Percentiles rank a stretch among this genome's conserved stretches.
These are phyloP conservation scores for Mortierella sp. DNA, from an alignment of 371 early-diverging fungal genomes.

Conservation along the genomic window DNA sequence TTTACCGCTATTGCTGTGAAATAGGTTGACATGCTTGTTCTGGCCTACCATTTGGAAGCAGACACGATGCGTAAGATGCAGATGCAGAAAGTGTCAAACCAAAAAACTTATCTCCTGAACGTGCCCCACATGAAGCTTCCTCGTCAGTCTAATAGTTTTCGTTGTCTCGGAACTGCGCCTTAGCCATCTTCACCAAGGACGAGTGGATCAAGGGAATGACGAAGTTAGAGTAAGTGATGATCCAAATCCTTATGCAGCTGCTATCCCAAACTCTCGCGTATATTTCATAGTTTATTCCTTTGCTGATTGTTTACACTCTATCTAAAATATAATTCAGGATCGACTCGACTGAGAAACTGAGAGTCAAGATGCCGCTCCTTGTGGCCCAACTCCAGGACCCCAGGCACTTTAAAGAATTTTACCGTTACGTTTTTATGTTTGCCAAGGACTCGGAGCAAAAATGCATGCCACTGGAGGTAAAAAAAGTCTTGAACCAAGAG, in stretches of 20 bases:
- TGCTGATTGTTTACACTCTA: background rate
- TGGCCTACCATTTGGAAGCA: slow-evolving; percentile 73
- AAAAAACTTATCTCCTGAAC: too few species aligned
- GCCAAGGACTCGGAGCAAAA: slow-evolving; percentile 76
- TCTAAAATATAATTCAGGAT: slow-evolving; percentile 53
- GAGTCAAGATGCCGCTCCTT: slow-evolving; percentile 57
- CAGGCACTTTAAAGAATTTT: slow-evolving; percentile 69
- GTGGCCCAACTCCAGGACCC: slow-evolving; percentile 59
- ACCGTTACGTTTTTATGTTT: slow-evolving; percentile 75
- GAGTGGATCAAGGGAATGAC: slow-evolving; percentile 79
- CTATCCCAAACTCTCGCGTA: too few species aligned
- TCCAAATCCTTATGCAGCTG: too few species aligned
- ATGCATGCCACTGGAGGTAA: slow-evolving; percentile 75
- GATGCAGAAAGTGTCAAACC: too few species aligned
- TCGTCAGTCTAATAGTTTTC: background rate
- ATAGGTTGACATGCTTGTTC: slow-evolving; percentile 67
- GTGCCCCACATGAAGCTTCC: slow-evolving; percentile 2
- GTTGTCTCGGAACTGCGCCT: background rate
- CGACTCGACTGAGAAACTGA: slow-evolving; percentile 65
- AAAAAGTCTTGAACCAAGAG: background rate
- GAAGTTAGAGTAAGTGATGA: slow-evolving; percentile 63
- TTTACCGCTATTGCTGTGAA: slow-evolving; percentile 6
- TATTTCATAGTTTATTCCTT: too few species aligned
- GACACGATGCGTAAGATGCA: slow-evolving; percentile 71
- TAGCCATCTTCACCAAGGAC: slow-evolving; percentile 70